Evolutionary conservation across 805 yeast species (phyloP), one percentile per base, ranked within the genome.

Genomic region (Kazachstania africana): DNA sequence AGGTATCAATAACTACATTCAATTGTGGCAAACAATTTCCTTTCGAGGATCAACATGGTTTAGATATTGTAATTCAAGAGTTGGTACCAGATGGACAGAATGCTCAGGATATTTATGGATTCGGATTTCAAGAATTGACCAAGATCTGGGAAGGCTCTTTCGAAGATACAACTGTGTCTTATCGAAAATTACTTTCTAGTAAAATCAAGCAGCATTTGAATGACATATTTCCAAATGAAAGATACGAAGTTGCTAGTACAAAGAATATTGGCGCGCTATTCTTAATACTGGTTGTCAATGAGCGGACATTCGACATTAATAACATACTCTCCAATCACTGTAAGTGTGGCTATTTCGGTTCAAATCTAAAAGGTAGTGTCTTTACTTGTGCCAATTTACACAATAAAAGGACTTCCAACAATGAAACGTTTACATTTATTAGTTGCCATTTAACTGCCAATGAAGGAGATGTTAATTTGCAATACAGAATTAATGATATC

Each of bases 361-460:
- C 88, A 1, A 70, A 75, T 33, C 50, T 81, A 44, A 87, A 87
- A 51, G 95, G 94, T 1, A 82, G 78, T 0, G 30, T 78, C 1
- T 57, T 87, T 26, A 44, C 80, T n/a, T n/a, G n/a, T n/a, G n/a
- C n/a, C n/a, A n/a, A n/a, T n/a, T n/a, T n/a, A n/a, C n/a, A n/a
- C n/a, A n/a, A n/a, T n/a, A n/a, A n/a, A n/a, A 39, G 42, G 4
- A 13, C 44, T 1, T 8, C 13, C 12, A 23, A 8, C 13, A 40
- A 39, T 2, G 55, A 50, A 22, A 39, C 48, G 1, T 59, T 74
- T 36, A 76, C 91, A 0, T 72, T 84, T 57, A 75, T 78, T 3
- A 59, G 65, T 24, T 70, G 77, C 3, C 97, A 87, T 59, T 55
- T 87, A 30, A 67, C 75, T 20, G 96, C 97, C 0, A 70, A 72